phyloP scores from a whole-genome alignment of 306 rosid species.

The Geum urbanum region DNA sequence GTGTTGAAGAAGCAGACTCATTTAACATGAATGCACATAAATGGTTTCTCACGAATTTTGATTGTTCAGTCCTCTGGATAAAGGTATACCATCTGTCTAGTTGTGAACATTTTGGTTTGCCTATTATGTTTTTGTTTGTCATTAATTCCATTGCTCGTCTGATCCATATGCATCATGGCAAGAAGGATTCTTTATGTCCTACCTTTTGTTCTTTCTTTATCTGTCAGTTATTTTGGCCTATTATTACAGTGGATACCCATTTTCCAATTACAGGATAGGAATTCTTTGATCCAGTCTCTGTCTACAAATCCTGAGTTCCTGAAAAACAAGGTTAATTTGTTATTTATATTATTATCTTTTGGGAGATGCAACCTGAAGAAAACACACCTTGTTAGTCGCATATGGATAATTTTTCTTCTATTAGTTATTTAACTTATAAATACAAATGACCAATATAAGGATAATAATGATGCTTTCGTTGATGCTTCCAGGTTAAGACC shows the following conservation, averaged over 20 bases:
- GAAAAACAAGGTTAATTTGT: slow-evolving; percentile 62
- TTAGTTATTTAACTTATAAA: not conserved
- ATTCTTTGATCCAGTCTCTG: slow-evolving; percentile 70
- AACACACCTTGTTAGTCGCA: not conserved
- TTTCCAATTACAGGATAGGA: slow-evolving; percentile 63
- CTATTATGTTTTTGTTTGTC: too few relatives aligned
- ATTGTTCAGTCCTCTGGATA: slow-evolving; percentile 91
- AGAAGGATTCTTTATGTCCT: not conserved
- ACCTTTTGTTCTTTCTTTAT: not conserved
- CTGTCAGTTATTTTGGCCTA: slow-evolving; percentile 2
- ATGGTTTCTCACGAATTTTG: slow-evolving; percentile 91
- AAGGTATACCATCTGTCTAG: slow-evolving; percentile 45
- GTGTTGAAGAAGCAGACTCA: slow-evolving; percentile 87
- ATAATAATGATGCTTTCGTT: not conserved
- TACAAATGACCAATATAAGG: not conserved
- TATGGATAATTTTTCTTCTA: not conserved
- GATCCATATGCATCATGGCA: not conserved
- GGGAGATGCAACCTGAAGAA: not conserved
- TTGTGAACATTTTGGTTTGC: not conserved
- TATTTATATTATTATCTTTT: slow-evolving; percentile 12
- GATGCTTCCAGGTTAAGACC: not conserved
- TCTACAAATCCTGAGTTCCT: slow-evolving; percentile 88
- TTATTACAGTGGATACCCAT: slow-evolving; percentile 6
- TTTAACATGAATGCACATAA: slow-evolving; percentile 95
- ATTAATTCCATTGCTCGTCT: not conserved